These are phyloP conservation scores for Xylariaceae sp. DNA, from an alignment of 2,329 filamentous ascomycete genomes.

Conservation along the genomic window DNA sequence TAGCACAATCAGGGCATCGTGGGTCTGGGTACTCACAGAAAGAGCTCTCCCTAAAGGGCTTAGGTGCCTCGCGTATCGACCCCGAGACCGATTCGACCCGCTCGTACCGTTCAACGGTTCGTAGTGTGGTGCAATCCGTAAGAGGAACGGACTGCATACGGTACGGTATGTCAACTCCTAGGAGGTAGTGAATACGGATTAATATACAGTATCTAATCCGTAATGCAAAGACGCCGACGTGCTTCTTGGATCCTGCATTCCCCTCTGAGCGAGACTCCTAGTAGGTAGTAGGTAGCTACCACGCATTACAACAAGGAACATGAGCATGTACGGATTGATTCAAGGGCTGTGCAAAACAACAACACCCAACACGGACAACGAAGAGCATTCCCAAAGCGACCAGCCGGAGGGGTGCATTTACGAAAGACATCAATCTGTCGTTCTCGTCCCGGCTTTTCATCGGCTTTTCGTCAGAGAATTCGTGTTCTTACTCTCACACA, in stretches of 20 bases:
- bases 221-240: background rate
- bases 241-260: background rate
- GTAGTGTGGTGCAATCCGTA: background rate
- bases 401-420: background rate
- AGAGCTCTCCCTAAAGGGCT: background rate
- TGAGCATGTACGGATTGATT: background rate
- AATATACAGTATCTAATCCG: background rate
- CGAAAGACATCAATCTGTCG: background rate
- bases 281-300: too few relatives aligned
- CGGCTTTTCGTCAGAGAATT: background rate
- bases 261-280: background rate
- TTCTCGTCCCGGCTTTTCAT: slow-evolving; percentile 1
- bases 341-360: background rate
- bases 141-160: too few relatives aligned
- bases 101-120: background rate
- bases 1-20: background rate
- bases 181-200: too few relatives aligned
- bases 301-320: too few relatives aligned
- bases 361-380: background rate
- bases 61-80: background rate
- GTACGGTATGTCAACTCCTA: background rate
- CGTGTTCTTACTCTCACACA: background rate
- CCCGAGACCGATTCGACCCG: background rate
- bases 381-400: background rate
- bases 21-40: background rate